Conservation (phyloP, 2,329 filamentous ascomycete genomes). For the Teratosphaeria viscida region DNA sequence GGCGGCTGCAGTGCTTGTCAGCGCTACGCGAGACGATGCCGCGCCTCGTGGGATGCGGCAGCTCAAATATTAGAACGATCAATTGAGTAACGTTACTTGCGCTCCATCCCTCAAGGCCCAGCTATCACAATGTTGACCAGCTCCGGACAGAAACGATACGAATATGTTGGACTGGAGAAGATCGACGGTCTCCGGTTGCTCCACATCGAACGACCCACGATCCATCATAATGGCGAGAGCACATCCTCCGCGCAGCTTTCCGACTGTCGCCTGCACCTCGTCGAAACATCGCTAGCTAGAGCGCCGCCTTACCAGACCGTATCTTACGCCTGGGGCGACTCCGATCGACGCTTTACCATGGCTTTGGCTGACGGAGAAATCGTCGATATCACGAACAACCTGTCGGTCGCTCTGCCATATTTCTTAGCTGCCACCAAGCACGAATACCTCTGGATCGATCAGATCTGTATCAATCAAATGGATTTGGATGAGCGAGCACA, state of each 20-base stretch:
- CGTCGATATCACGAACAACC: not conserved
- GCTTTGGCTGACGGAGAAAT: not conserved
- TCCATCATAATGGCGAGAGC: not conserved
- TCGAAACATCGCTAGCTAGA: not conserved
- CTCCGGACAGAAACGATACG: not conserved
- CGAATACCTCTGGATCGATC: constrained; percentile 6
- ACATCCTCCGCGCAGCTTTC: not conserved
- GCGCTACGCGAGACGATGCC: not conserved
- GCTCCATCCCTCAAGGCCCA: not conserved
- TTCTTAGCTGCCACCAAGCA: not conserved
- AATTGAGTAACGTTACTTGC: not conserved
- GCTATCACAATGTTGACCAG: not conserved
- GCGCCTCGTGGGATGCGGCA: not conserved
- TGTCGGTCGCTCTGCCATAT: not conserved
- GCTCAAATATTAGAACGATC: not conserved
- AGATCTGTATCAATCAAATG: constrained; percentile 8
- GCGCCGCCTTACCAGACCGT: not conserved
- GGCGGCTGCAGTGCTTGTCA: not conserved
- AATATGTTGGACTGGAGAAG: not conserved
- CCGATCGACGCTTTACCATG: not conserved
- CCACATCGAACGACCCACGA: not conserved
- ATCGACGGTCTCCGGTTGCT: not conserved
- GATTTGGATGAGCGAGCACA: constrained; percentile 2
- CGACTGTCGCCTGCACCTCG: not conserved
- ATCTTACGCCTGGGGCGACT: not conserved